These are phyloP conservation scores for Stephanocyclus meneghinianus DNA, from an alignment of 352 stramenopile species.

Conservation along the genomic window DNA sequence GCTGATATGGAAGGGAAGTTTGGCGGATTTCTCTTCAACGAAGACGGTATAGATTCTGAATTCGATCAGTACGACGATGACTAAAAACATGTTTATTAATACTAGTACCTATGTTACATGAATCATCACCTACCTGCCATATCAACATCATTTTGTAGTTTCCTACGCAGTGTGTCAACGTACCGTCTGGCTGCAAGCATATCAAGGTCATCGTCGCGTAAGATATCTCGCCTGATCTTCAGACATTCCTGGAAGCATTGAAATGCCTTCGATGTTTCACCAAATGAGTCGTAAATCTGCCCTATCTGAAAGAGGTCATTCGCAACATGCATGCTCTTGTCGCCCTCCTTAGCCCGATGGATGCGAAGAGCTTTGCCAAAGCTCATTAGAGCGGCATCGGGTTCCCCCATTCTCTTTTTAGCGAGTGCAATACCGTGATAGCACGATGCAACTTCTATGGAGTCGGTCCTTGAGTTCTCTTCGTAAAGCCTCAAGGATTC, in stretches of 20 bases:
- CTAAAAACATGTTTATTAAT: conserved; percentile 4
- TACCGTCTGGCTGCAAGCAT: conserved; percentile 49
- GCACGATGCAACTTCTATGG: conserved; percentile 53
- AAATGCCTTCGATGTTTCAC: conserved; percentile 43
- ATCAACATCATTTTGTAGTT: background rate
- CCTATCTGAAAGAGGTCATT: conserved; percentile 55
- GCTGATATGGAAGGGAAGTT: conserved; percentile 14
- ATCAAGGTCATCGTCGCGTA: conserved; percentile 55
- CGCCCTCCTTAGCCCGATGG: conserved; percentile 45
- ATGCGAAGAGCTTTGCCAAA: conserved; percentile 59
- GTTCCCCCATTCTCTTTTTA: conserved; percentile 41
- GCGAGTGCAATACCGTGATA: conserved; percentile 51
- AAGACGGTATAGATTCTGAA: conserved; percentile 33
- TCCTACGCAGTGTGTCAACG: conserved; percentile 28
- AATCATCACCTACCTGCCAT: too few species aligned
- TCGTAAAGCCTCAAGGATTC: conserved; percentile 51
- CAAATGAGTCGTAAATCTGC: conserved; percentile 57
- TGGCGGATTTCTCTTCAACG: conserved; percentile 27
- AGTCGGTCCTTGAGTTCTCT: conserved; percentile 39
- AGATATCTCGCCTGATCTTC: conserved; percentile 41
- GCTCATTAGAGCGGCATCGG: conserved; percentile 40
- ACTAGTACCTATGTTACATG: too few species aligned
- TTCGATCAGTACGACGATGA: conserved; percentile 32
- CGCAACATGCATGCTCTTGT: conserved; percentile 51
- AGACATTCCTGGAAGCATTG: conserved; percentile 59